Percentiles rank a stretch among this genome's conserved stretches.
phyloP scores from a whole-genome alignment of 2,329 filamentous ascomycete species.

The Didymellaceae sp. region DNA sequence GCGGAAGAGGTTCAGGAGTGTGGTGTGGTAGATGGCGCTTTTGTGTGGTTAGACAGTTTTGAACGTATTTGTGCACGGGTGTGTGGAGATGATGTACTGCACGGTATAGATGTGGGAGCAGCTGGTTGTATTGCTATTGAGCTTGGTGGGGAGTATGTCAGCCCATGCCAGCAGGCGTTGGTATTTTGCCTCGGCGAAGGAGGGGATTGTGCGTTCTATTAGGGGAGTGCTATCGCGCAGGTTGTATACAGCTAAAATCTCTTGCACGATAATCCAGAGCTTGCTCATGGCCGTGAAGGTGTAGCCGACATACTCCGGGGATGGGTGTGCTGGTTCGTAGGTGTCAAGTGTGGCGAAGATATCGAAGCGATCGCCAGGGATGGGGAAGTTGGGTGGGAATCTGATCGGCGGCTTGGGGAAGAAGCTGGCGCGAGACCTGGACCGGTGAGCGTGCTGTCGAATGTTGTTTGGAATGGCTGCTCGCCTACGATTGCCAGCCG shows the following conservation, averaged over 20 bases:
- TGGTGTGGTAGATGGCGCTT: conserved; percentile 8
- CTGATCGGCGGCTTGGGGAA: conserved; percentile 6
- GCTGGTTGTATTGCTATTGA: background rate
- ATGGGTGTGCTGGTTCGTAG: background rate
- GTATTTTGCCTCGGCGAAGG: conserved; percentile 11
- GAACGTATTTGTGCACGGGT: background rate
- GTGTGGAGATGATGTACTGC: conserved; percentile 1
- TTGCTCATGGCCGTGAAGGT: conserved; percentile 5
- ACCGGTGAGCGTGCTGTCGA: conserved; percentile 5
- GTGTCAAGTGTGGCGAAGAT: background rate
- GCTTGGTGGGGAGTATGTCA: background rate
- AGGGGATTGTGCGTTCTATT: conserved; percentile 6
- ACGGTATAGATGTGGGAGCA: conserved; percentile 3
- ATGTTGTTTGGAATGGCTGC: background rate
- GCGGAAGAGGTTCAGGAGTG: conserved; percentile 5
- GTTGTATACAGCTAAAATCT: conserved; percentile 8
- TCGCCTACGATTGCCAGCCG: conserved; percentile 11
- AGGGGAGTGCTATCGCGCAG: background rate
- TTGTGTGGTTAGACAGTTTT: background rate
- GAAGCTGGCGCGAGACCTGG: conserved; percentile 6
- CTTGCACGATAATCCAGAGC: conserved; percentile 5
- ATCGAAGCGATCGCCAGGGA: conserved; percentile 1
- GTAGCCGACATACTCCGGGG: background rate
- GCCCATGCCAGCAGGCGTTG: conserved; percentile 8
- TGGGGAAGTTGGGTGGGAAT: background rate